Conservation (phyloP, 2,329 filamentous ascomycete species). For the Fusarium coffeatum region DNA sequence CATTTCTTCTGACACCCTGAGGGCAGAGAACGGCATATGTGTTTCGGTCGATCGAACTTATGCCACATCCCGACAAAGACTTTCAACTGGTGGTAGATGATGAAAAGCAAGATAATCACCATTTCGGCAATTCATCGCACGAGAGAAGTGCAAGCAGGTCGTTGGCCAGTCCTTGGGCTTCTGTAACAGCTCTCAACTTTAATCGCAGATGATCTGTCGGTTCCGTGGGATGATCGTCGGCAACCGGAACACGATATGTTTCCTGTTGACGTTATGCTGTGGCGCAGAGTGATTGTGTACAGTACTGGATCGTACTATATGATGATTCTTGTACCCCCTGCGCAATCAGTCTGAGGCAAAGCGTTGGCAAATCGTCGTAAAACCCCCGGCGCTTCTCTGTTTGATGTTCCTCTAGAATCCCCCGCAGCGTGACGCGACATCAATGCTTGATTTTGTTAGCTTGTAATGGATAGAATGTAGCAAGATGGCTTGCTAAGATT, state of each 20-base stretch:
- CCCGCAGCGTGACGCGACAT: conserved; percentile 3
- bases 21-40: not conserved
- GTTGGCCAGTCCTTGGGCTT: conserved; percentile 17
- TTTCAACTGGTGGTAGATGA: conserved; percentile 1
- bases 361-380: conserved; percentile 6
- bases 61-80: not conserved
- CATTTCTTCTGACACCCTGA: too few species aligned
- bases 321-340: conserved; percentile 14
- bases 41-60: conserved; percentile 8
- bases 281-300: conserved; percentile 17
- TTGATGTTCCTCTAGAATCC: conserved; percentile 4
- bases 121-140: conserved; percentile 6
- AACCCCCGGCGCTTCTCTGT: conserved; percentile 10
- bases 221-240: conserved; percentile 28
- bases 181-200: conserved; percentile 30
- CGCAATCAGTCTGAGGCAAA: conserved; percentile 33
- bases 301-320: not conserved
- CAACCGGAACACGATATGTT: conserved; percentile 34
- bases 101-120: conserved; percentile 5
- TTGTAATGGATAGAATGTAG: conserved; percentile 9
- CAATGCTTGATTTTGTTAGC: conserved; percentile 8
- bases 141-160: conserved; percentile 2
- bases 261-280: conserved; percentile 28
- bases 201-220: conserved; percentile 17
- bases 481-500: not conserved